phyloP scores from a whole-genome alignment of 106 monocot genomes.

The Acorus gramineus region DNA sequence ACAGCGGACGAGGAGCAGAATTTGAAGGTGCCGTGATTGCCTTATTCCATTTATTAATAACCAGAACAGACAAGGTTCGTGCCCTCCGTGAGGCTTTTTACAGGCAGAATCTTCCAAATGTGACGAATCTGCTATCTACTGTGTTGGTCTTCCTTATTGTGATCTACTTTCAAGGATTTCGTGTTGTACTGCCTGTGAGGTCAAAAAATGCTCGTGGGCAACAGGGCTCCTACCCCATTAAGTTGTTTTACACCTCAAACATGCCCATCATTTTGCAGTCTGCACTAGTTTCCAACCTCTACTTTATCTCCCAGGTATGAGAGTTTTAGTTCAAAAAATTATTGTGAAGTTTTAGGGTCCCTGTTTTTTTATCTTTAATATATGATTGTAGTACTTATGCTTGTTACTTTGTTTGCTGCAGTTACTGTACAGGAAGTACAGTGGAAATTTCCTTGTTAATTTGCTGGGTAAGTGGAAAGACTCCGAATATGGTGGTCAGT shows the following conservation, averaged over 20 bases:
- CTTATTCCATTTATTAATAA: constrained; percentile 25
- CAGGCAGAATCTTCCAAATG: constrained; percentile 30
- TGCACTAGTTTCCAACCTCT: constrained; percentile 26
- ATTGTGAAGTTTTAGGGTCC: not conserved
- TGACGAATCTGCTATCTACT: constrained; percentile 24
- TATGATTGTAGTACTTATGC: not conserved
- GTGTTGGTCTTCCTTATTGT: constrained; percentile 30
- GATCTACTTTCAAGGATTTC: constrained; percentile 32
- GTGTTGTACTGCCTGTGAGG: constrained; percentile 27
- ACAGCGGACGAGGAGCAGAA: constrained; percentile 29
- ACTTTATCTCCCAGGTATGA: constrained; percentile 29
- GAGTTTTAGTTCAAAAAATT: no score
- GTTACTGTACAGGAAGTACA: constrained; percentile 26
- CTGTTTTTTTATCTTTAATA: not conserved
- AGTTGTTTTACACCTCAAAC: constrained; percentile 32
- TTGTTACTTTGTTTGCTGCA: constrained; percentile 3
- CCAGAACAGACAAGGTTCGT: constrained; percentile 27
- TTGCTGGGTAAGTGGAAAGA: constrained; percentile 28
- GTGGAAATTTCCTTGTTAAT: constrained; percentile 32
- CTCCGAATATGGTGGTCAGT: constrained; percentile 26
- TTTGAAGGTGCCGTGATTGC: constrained; percentile 33
- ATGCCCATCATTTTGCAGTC: constrained; percentile 32
- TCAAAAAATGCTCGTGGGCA: constrained; percentile 32
- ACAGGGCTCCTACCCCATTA: constrained; percentile 27
- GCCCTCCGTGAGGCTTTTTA: constrained; percentile 28